Conservation (phyloP, 768 basidiomycete genomes). For the Pleurotus giganteus region DNA sequence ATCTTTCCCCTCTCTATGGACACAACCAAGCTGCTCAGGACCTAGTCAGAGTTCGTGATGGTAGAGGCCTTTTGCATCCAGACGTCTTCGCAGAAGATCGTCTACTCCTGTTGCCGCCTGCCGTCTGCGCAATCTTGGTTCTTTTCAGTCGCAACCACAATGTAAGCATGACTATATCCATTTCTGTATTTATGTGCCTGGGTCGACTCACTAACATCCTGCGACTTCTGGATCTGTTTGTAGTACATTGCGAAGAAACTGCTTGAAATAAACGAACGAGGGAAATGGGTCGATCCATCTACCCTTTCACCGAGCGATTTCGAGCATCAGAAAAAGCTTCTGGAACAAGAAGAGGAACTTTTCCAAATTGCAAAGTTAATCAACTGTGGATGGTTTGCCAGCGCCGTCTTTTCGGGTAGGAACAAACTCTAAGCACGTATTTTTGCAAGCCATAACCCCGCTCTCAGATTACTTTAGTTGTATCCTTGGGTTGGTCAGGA, state of each 20-base stretch:
- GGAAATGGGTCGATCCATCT: slow-evolving; percentile 56
- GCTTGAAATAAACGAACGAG: slow-evolving; percentile 79
- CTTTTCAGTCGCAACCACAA: slow-evolving; percentile 91
- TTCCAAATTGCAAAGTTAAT: slow-evolving; percentile 80
- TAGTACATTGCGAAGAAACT: slow-evolving; percentile 81
- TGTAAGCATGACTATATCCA: slow-evolving; percentile 38
- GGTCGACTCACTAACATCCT: background rate
- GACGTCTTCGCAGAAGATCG: slow-evolving; percentile 82
- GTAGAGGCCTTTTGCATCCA: slow-evolving; percentile 63
- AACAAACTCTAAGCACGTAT: slow-evolving; percentile 2
- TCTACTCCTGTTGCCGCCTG: slow-evolving; percentile 76
- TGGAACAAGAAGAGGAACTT: slow-evolving; percentile 70
- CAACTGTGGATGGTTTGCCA: slow-evolving; percentile 80
- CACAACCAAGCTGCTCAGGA: slow-evolving; percentile 61
- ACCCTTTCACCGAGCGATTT: slow-evolving; percentile 37
- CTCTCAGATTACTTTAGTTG: slow-evolving; percentile 82
- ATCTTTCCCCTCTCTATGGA: slow-evolving; percentile 82
- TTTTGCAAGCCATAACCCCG: slow-evolving; percentile 34
- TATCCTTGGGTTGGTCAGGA: slow-evolving; percentile 75
- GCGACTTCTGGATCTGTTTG: background rate
- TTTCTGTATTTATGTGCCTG: background rate
- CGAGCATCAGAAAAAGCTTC: slow-evolving; percentile 30
- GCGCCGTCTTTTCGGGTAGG: slow-evolving; percentile 17
- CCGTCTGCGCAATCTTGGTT: slow-evolving; percentile 71
- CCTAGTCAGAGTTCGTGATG: slow-evolving; percentile 54